Evolutionary conservation across 768 basidiomycete species (phyloP), one percentile per base, ranked within the genome.

Genomic region (Vishniacozyma victoriae): DNA sequence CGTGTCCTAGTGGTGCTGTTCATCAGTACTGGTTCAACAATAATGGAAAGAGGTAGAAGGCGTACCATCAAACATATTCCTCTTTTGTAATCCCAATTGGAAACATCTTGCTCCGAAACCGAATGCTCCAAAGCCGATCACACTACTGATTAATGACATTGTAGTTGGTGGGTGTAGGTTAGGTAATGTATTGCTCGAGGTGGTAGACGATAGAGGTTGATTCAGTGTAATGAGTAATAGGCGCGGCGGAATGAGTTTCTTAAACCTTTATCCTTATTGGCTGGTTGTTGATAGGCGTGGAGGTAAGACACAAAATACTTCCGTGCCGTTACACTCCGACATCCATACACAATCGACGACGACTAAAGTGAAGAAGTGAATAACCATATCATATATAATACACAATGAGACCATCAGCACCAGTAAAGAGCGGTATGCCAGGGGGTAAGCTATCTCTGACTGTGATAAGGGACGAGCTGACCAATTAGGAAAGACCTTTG

Each of bases 51-150:
- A n/a, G n/a, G n/a, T n/a, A n/a, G n/a, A n/a, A n/a, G n/a, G n/a
- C 88, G 70, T 67, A 92, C 90, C 87, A 38, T 82, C 78, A 72
- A 86, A 80, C 51, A 91, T 78, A 65, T 82, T 82, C 62, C 85
- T 78, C 67, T 78, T 82, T 72, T 88, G 84, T 62, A 95, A 85
- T 45, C 84, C 85, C 19, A 95, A 81, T 74, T 92, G 89, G 60
- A 86, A 87, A 52, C 89, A 76, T 50, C 91, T 79, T 16, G 84
- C 82, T 18, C 83, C 82, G 50, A 95, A 83, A 35, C 90, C 90
- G 65, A 89, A 84, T 27, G 92, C 86, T 44, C 87, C 76, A 29
- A 83, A 76, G 29, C 91, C 91, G 15, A 92, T 81, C 23, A 80
- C 76, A 72, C 89, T 91, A 50, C 88, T 85, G 44, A 93, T 78